Conservation (phyloP, 345 rosid species). For the Eucalyptus tenuipes region DNA sequence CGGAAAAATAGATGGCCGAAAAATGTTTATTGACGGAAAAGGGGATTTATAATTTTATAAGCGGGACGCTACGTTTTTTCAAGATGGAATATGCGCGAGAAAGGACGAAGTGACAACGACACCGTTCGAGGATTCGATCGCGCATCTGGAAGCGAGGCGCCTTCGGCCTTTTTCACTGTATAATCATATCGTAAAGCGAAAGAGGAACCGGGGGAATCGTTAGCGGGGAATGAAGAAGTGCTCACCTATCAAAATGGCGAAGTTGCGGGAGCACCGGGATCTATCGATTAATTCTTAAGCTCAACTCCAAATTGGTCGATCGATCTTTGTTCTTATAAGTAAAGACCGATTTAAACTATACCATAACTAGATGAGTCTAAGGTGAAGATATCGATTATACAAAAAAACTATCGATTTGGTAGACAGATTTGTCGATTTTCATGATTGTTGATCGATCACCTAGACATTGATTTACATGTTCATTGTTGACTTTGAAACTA, state of each 20-base stretch:
- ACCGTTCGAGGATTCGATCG: background rate
- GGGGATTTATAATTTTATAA: too few species aligned
- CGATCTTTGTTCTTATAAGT: background rate
- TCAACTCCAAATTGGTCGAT: accelerated
- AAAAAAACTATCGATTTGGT: accelerated
- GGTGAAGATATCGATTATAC: accelerated
- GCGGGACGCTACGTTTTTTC: accelerated
- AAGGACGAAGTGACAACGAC: background rate
- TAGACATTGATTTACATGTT: too few species aligned
- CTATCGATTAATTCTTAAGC: background rate
- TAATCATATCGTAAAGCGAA: background rate
- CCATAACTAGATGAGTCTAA: accelerated
- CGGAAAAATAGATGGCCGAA: background rate
- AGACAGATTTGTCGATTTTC: accelerated
- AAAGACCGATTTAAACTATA: too few species aligned
- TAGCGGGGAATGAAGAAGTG: background rate
- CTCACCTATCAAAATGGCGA: background rate
- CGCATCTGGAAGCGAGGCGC: background rate
- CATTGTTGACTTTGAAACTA: too few species aligned
- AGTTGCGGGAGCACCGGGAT: too few species aligned
- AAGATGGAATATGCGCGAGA: background rate
- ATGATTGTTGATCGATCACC: too few species aligned
- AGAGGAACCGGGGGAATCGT: background rate
- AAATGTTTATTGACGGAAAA: background rate
- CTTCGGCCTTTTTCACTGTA: background rate